Evolutionary conservation across 2,329 filamentous ascomycete species (phyloP), one percentile per base, ranked within the genome.

Genomic region (Cercospora sesami): DNA sequence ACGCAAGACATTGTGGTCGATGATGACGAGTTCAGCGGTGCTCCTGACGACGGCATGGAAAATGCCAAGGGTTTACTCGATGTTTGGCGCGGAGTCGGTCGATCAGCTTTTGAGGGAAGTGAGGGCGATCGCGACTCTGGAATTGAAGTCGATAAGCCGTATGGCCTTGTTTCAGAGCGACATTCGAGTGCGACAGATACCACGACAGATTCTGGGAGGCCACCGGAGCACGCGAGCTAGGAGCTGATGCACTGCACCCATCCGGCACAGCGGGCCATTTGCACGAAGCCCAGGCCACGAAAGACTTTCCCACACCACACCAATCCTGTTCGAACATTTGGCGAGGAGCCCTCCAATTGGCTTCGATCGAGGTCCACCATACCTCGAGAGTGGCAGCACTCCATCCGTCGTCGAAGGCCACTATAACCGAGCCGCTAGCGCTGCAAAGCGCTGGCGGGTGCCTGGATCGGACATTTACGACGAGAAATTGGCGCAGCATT

Each of bases 51-150:
- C 31, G 69, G 72, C 8, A 69, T 72, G 18, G 70, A 71, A 36
- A 66, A 55, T 30, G 74, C 76, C 18, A 68, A 74, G 59, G 73
- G 73, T n/a, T 72, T 78, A 21, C 69, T 78, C 10, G 72, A 74
- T 42, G 66, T 73, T 2, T 75, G 74, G 74, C 59, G 62, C 18
- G 70, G 72, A 21, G 57, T 75, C 26, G 70, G 72, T 23, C 59
- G 68, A 26, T 64, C 62, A n/a, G 39, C 58, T n/a, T 63, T 73
- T 16, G 69, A 70, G 26, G 68, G 69, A 33, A 71, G 70, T 61
- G 75, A 76, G 67, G 72, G 72, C 9, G 76, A 78, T 63, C 71
- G 75, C 48, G 77, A 78, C 63, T 77, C 75, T 64, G 77, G 76
- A 28, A 75, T 78, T 31, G 76, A 75, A 65, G 69, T 75, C 31